Evolutionary conservation across 2,329 filamentous ascomycete genomes (phyloP), one percentile per base, ranked within the genome.

Genomic region (Fonsecaea pugnacius): DNA sequence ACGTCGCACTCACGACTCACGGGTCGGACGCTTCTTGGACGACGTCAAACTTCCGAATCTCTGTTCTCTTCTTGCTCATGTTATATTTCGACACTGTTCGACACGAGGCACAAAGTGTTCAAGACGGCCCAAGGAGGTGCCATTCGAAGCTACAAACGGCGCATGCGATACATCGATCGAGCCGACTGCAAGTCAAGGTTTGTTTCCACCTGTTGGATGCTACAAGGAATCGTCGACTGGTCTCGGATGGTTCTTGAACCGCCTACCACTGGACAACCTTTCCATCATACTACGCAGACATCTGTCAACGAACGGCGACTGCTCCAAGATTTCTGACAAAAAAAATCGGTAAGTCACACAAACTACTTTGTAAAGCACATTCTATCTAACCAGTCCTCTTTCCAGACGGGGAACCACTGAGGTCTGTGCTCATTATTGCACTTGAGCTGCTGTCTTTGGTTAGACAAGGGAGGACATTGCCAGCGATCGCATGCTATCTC

Each of bases 1-100:
- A 74, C 35, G 10, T 27, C 16, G 32, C 7, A 43, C 7, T 6
- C 4, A 12, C 10, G 14, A 43, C 7, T 6, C 4, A 12, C 10
- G 14, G 8, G 33, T 36, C 40, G 32, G 48, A 12, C 8, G 24
- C 6, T 43, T 54, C 43, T 48, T 48, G 43, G 10, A 12, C 3
- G 30, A 5, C 21, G 38, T 36, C 46, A 9, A 21, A 33, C 48
- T 32, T 43, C 27, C 8, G 32, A 18, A 14, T 27, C 21, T 18
- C 53, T 16, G 33, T 27, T 33, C 10, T 30, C 24, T 57, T 30
- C 24, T 57, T 18, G 36, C 10, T 40, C 18, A 48, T 12, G 10
- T 4, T 4, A 0, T 48, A 48, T 27, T 14, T 24, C 4, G 21
- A 48, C 2, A 2, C 43, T 16, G 21, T 48, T 6, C 1, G 18